Evolutionary conservation across 2,329 filamentous ascomycete species (phyloP).

Genomic region (Hypoxylon sp.): DNA sequence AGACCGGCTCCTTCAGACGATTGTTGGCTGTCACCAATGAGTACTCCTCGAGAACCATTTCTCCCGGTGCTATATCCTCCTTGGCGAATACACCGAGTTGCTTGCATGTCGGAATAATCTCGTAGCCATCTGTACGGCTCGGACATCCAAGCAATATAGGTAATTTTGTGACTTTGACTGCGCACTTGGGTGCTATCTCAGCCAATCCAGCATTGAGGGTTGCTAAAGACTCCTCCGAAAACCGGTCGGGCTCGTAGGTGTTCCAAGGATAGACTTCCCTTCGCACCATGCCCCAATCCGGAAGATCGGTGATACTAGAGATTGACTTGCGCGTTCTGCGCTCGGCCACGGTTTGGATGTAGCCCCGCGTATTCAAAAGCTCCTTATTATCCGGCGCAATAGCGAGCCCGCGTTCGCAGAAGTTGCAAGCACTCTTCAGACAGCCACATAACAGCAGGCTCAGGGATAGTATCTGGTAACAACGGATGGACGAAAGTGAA

Average conservation of each 20-base stretch:
- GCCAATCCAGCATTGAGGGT: conserved; percentile 79
- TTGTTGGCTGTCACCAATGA: conserved; percentile 92
- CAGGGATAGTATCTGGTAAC: conserved; percentile 70
- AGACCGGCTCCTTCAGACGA: conserved; percentile 85
- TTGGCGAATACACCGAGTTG: conserved; percentile 94
- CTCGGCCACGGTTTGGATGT: conserved; percentile 66
- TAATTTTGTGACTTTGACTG: conserved; percentile 80
- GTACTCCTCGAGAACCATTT: conserved; percentile 82
- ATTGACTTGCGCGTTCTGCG: conserved; percentile 61
- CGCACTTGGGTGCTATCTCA: conserved; percentile 81
- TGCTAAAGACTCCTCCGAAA: conserved; percentile 74
- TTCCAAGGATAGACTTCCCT: conserved; percentile 80
- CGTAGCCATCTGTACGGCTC: conserved; percentile 62
- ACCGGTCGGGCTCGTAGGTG: conserved; percentile 75
- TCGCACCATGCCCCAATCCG: conserved; percentile 77
- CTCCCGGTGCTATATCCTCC: conserved; percentile 80
- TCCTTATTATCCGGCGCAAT: conserved; percentile 67
- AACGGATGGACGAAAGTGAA: conserved; percentile 64
- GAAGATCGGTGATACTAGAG: conserved; percentile 68
- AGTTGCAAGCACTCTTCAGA: conserved; percentile 74
- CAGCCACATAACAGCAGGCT: conserved; percentile 74
- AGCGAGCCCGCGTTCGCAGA: conserved; percentile 71
- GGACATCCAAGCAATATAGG: conserved; percentile 75
- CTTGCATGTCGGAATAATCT: conserved; percentile 69
- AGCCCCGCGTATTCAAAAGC: conserved; percentile 65